A percentile compares a stretch with the other conserved stretches of the same genome.
phyloP scores from a whole-genome alignment of 2,329 filamentous ascomycete species.

The Achaetomium macrosporum region DNA sequence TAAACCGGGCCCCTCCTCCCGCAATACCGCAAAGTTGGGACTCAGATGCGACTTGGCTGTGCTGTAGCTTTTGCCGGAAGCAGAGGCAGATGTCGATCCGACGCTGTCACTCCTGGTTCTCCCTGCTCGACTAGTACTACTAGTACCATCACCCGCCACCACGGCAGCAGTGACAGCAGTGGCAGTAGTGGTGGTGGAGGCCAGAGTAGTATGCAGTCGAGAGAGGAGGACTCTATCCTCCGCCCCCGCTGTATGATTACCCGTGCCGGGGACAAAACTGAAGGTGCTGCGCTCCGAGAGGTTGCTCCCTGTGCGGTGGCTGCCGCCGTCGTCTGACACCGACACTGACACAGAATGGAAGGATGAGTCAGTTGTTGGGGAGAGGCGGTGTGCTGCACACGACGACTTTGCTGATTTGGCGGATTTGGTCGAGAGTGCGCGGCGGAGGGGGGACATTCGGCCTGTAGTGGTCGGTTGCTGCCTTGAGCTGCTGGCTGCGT shows the following conservation, averaged over 20 bases:
- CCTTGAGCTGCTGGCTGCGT: too few relatives aligned
- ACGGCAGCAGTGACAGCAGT: neutral
- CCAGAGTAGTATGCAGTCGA: constrained; percentile 4
- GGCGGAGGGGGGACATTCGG: constrained; percentile 2
- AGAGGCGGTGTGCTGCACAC: too few relatives aligned
- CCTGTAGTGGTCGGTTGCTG: neutral
- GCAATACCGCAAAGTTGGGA: constrained; percentile 46
- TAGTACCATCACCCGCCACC: neutral
- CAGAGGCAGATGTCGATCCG: neutral
- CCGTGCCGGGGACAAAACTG: constrained; percentile 24
- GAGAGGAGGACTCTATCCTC: constrained; percentile 8
- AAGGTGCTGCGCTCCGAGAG: constrained; percentile 49
- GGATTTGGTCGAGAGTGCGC: constrained; percentile 11
- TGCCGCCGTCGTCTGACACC: constrained; percentile 3
- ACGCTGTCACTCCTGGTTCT: neutral
- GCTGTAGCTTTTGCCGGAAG: constrained; percentile 28
- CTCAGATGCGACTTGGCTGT: constrained; percentile 43
- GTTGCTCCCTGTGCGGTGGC: constrained; percentile 46
- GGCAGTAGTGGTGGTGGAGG: neutral
- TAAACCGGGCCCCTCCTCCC: constrained; percentile 47
- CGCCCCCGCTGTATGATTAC: neutral
- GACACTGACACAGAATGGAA: too few relatives aligned
- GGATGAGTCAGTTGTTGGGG: too few relatives aligned
- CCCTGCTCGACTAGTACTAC: neutral
- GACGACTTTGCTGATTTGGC: too few relatives aligned